These are phyloP conservation scores for Pyrenula massariospora DNA, from an alignment of 495 filamentous ascomycete species.

Conservation along the genomic window DNA sequence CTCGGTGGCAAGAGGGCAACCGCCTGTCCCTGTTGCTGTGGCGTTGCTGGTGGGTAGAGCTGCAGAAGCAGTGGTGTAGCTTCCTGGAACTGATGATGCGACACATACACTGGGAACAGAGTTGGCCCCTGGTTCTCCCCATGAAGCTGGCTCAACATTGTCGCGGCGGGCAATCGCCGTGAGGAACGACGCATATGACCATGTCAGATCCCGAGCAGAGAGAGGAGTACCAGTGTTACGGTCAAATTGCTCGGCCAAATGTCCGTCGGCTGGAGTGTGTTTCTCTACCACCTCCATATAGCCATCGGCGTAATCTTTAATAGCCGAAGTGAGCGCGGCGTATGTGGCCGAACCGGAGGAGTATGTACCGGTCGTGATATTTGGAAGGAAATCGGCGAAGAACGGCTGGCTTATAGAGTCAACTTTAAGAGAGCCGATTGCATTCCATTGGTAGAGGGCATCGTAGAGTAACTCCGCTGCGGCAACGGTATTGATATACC, in stretches of 20 bases:
- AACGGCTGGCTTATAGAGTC: slow-evolving; percentile 42
- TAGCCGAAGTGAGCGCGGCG: slow-evolving; percentile 36
- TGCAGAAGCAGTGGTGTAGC: slow-evolving; percentile 36
- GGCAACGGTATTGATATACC: slow-evolving; percentile 53
- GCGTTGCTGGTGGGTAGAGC: slow-evolving; percentile 19
- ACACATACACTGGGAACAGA: slow-evolving; percentile 43
- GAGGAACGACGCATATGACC: slow-evolving; percentile 40
- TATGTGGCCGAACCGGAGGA: slow-evolving; percentile 30
- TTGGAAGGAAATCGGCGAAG: slow-evolving; percentile 40
- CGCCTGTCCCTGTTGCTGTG: slow-evolving; percentile 17
- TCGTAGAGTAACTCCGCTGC: slow-evolving; percentile 58
- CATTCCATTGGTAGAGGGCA: slow-evolving; percentile 48
- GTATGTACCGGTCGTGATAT: slow-evolving; percentile 39
- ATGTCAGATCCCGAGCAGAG: slow-evolving; percentile 43
- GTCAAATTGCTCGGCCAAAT: slow-evolving; percentile 50
- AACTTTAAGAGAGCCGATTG: slow-evolving; percentile 36
- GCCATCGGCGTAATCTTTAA: slow-evolving; percentile 53
- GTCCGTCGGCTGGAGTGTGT: slow-evolving; percentile 36
- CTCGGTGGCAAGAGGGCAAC: slow-evolving; percentile 29
- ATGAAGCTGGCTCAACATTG: slow-evolving; percentile 39
- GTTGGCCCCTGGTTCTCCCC: slow-evolving; percentile 37
- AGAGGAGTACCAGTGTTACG: slow-evolving; percentile 34
- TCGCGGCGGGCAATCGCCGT: slow-evolving; percentile 35
- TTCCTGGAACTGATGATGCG: slow-evolving; percentile 38
- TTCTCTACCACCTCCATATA: slow-evolving; percentile 41